These are phyloP conservation scores for Aureobasidium uvarum DNA, from an alignment of 2,329 filamentous ascomycete species.

Conservation along the genomic window DNA sequence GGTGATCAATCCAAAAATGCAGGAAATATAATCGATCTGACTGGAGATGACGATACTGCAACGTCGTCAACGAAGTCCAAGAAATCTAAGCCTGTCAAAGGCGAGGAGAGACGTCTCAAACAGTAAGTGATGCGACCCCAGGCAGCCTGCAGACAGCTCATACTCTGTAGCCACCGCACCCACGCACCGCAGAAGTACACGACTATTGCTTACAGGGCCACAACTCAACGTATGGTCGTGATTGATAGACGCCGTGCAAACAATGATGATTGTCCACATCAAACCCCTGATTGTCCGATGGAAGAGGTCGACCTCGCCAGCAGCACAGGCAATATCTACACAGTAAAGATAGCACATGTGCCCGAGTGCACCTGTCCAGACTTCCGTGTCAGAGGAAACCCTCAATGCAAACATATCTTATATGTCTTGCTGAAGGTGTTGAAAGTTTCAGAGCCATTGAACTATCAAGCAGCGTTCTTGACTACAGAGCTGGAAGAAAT, in stretches of 20 bases:
- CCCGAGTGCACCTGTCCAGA: slow-evolving; percentile 43
- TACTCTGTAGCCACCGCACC: slow-evolving; percentile 30
- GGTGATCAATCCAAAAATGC: not conserved
- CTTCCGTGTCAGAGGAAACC: slow-evolving; percentile 41
- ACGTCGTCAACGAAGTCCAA: slow-evolving; percentile 25
- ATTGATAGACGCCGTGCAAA: slow-evolving; percentile 33
- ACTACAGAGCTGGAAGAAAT: slow-evolving; percentile 58
- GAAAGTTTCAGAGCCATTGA: slow-evolving; percentile 55
- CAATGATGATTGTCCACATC: slow-evolving; percentile 46
- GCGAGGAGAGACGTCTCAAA: slow-evolving; percentile 33
- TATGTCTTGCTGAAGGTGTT: slow-evolving; percentile 61
- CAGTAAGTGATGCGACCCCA: not conserved
- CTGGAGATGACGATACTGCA: slow-evolving; percentile 17
- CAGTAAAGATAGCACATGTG: slow-evolving; percentile 52
- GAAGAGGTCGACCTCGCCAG: slow-evolving; percentile 60
- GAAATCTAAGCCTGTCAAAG: slow-evolving; percentile 28
- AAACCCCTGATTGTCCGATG: slow-evolving; percentile 41
- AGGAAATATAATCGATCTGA: slow-evolving; percentile 16
- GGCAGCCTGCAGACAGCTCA: not conserved
- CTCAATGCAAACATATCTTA: slow-evolving; percentile 64
- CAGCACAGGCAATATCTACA: slow-evolving; percentile 63
- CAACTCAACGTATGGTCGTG: slow-evolving; percentile 38
- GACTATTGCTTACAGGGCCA: slow-evolving; percentile 34
- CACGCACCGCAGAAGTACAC: slow-evolving; percentile 32
- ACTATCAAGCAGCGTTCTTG: slow-evolving; percentile 62